Evolutionary conservation across 768 basidiomycete species (phyloP), one percentile per base, ranked within the genome.

Genomic region (Boletus subparvulus): DNA sequence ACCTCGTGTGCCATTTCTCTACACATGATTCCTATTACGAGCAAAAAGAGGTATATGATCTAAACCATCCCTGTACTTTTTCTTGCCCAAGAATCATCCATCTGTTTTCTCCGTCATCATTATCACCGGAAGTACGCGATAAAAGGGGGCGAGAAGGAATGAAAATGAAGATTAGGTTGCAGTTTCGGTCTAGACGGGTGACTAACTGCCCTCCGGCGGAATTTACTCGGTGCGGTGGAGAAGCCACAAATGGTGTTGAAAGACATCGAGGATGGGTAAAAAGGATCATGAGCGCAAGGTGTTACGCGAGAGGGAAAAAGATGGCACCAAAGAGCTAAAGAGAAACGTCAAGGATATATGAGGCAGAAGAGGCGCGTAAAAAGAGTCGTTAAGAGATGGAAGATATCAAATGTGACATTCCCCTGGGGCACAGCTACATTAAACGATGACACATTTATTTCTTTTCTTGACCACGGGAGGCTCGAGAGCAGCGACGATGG

Each of bases 401-500:
- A 66, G 63, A 72, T 65, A 69, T 70, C 69, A 63, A 64, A 46
- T 43, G 63, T 65, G 61, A 61, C 63, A 65, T 66, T 57, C 60
- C 63, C 67, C 60, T 58, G 61, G 60, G 54, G 59, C 61, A 56
- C 56, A 55, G 58, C 65, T 69, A 69, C 62, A 68, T 87, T 82
- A 98, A 72, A 93, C 82, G 72, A 98, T 83, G 73, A 92, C 80
- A 83, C 95, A 98, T 74, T 82, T 87, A 65, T 67, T 76, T 77
- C 72, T 84, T 80, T 82, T 86, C 79, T 86, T 97, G 71, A 92
- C 81, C 61, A 96, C 88, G 64, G 97, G 97, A 49, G 97, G 97
- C 73, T 99, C 96, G 61, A 98, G 86, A 12, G 96, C 97, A 66
- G 96, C 96, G 58, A 98, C 97, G 68, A 99, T 98, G 52, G 97